Conservation (phyloP, 2,329 filamentous ascomycete genomes). For the Xylariales sp. region DNA sequence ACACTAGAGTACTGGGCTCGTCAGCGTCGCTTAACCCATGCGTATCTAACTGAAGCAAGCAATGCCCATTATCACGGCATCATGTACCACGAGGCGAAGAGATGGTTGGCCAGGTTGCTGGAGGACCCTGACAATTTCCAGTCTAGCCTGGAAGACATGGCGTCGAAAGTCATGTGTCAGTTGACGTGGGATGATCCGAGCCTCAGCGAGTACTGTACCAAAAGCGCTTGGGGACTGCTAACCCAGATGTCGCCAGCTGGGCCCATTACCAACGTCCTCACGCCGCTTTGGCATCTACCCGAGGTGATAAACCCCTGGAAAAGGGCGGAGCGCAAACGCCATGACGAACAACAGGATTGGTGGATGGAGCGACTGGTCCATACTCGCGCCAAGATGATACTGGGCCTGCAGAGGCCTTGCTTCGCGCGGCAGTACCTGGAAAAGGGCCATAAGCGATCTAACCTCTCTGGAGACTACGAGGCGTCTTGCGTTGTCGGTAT, state of each 20-base stretch:
- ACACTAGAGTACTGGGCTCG: slow-evolving; percentile 64
- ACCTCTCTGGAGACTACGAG: slow-evolving; percentile 49
- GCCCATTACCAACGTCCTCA: slow-evolving; percentile 67
- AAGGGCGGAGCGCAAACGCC: slow-evolving; percentile 61
- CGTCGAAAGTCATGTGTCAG: slow-evolving; percentile 66
- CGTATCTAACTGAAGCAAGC: slow-evolving; percentile 58
- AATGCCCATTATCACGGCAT: slow-evolving; percentile 50
- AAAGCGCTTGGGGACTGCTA: slow-evolving; percentile 66
- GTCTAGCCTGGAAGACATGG: slow-evolving; percentile 65
- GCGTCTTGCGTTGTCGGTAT: slow-evolving; percentile 52
- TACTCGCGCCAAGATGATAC: slow-evolving; percentile 55
- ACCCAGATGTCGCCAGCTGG: slow-evolving; percentile 69
- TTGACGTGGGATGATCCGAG: slow-evolving; percentile 65
- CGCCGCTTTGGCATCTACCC: slow-evolving; percentile 65
- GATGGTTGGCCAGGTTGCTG: slow-evolving; percentile 62
- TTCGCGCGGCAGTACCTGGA: slow-evolving; percentile 58
- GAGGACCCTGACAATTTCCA: slow-evolving; percentile 63
- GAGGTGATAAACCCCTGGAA: slow-evolving; percentile 65
- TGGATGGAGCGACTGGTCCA: slow-evolving; percentile 61
- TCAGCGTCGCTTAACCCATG: slow-evolving; percentile 64
- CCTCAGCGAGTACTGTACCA: slow-evolving; percentile 60
- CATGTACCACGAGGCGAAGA: slow-evolving; percentile 65
- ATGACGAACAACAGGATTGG: slow-evolving; percentile 64
- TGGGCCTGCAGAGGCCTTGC: slow-evolving; percentile 55
- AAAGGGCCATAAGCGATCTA: slow-evolving; percentile 47